Evolutionary conservation across 2,329 filamentous ascomycete genomes (phyloP).

Genomic region (Fusarium beomiforme): DNA sequence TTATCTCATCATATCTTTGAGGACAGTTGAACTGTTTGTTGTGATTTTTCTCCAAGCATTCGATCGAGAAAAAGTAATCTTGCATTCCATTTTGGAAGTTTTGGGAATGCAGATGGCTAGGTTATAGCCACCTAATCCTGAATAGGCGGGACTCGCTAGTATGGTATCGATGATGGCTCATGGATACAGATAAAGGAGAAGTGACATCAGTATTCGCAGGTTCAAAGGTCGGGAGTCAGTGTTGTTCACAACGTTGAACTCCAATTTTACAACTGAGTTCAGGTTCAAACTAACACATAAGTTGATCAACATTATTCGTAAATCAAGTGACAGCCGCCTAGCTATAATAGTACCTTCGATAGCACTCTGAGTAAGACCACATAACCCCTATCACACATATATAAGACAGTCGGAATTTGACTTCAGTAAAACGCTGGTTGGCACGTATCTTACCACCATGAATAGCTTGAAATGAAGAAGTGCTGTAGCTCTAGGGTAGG

Average conservation of each 20-base stretch:
- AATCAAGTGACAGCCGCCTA: too few species aligned
- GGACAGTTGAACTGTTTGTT: too few species aligned
- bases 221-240: neutral
- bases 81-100: neutral
- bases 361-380: neutral
- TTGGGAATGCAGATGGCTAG: neutral
- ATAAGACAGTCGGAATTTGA: neutral
- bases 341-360: neutral
- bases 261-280: too few species aligned
- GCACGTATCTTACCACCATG: neutral
- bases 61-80: neutral
- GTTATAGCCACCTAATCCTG: conserved; percentile 10
- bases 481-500: neutral
- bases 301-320: neutral
- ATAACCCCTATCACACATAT: too few species aligned
- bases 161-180: neutral
- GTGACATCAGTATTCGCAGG: neutral
- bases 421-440: neutral
- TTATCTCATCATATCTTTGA: conserved; percentile 15
- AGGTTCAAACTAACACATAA: neutral
- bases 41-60: neutral
- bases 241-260: neutral
- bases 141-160: neutral
- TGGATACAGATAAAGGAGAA: neutral
- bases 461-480: neutral